phyloP scores from a whole-genome alignment of 2,329 filamentous ascomycete species.

The Aureobasidium sp. region DNA sequence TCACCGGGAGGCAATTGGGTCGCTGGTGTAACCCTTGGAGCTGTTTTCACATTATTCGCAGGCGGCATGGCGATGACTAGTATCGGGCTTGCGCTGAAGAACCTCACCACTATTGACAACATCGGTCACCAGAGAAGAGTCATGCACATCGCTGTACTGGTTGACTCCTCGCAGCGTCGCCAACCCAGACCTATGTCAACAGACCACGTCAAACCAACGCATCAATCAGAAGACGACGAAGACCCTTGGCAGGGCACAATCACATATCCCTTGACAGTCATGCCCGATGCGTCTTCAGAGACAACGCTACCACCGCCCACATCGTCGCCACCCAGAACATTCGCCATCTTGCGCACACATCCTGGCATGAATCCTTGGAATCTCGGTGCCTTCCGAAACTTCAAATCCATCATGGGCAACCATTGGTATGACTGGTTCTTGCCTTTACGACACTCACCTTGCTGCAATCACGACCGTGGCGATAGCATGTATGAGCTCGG shows the following conservation, averaged over 20 bases:
- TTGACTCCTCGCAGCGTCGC: constrained; percentile 35
- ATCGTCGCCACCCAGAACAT: constrained; percentile 48
- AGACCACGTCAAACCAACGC: neutral
- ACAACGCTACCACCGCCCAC: constrained; percentile 22
- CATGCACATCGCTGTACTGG: constrained; percentile 67
- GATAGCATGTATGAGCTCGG: constrained; percentile 30
- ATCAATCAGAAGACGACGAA: constrained; percentile 13
- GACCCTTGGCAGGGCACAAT: constrained; percentile 39
- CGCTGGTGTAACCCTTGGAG: constrained; percentile 58
- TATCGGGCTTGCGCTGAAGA: constrained; percentile 60
- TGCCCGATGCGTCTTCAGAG: constrained; percentile 21
- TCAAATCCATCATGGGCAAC: constrained; percentile 72
- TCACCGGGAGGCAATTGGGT: constrained; percentile 54
- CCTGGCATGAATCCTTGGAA: constrained; percentile 82
- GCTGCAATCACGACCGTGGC: constrained; percentile 49
- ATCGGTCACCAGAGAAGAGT: constrained; percentile 55
- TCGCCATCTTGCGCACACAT: constrained; percentile 69
- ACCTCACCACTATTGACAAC: constrained; percentile 79
- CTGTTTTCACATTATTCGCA: constrained; percentile 74
- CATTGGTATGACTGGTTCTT: constrained; percentile 70
- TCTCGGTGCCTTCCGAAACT: constrained; percentile 62
- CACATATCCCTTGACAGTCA: constrained; percentile 50
- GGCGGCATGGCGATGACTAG: constrained; percentile 70
- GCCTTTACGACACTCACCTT: constrained; percentile 69
- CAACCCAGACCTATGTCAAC: constrained; percentile 12